Evolutionary conservation across 2,329 filamentous ascomycete species (phyloP), one percentile per base, ranked within the genome.

Genomic region (Trichoderma koningii): DNA sequence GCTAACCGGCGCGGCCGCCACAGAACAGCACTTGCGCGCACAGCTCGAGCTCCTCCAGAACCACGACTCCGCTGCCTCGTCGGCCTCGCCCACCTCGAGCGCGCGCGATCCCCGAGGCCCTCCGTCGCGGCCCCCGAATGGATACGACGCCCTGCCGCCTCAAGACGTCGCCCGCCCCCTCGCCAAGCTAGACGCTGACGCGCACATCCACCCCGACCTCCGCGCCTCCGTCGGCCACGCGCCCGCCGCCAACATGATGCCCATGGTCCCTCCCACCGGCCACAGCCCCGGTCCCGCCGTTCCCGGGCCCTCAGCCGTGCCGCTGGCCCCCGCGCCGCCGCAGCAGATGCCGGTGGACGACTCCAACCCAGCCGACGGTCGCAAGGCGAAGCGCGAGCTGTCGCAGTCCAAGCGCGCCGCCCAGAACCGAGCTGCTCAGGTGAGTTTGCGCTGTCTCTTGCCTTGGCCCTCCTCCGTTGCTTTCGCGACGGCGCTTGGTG

Each of bases 401-500:
- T 97, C 93, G 28, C 95, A 93, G 51, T 97, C 93, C 44, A 99
- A 98, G 81, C 90, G 95, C 70, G 95, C 95, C 30, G 95, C 95
- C 10, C 95, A 99, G 76, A 99, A 99, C 75, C 85, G 95, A 75
- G 95, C 94, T 71, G 95, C 95, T 62, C 95, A 99, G 88, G 95
- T 97, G 85, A 74, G 88, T 76, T 63, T 60, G 26, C 48, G 15
- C 17, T 34, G 7, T 30, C 23, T 26, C 2, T 26, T 10, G 23
- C 14, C n/a, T 38, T 19, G n/a, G 17, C n/a, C 3, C 3, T 57
- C 7, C 2, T 15, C 15, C 26, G 17, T 9, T 26, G 7, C 21
- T 9, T 3, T 28, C 34, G 7, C 21, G 34, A 60, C 28, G 45
- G 15, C 5, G 21, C 15, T 30, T 38, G 34, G 34, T 56, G 44